Evolutionary conservation across 306 rosid species (phyloP), one percentile per base, ranked within the genome.

Genomic region (Castanopsis chinensis): DNA sequence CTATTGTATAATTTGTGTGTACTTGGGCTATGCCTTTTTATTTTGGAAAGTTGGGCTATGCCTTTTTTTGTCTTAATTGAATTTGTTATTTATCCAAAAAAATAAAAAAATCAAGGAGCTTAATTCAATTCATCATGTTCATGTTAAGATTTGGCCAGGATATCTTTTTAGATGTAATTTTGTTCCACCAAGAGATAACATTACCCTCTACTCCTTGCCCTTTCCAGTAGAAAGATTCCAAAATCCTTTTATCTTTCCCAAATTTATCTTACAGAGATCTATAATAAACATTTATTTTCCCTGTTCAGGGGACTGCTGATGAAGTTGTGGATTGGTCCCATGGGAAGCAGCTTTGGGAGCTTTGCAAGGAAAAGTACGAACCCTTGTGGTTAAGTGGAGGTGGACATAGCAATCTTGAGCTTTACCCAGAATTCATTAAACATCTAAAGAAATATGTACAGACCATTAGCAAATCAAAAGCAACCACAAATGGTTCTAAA

Each of bases 391-490:
- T 94, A 83, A 92, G 89, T 84, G 97, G 97, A 78, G 98, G 97
- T 69, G 97, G 98, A 21, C 98, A 92, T 75, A 79, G 89, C 86
- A 94, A 94, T 84, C 97, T 94, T 58, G 99, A 94, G 92, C 92
- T 92, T 53, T 94, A 90, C 90, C 92, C 93, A 33, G 97, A 92
- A 75, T 94, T 92, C 87, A 91, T 94, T 75, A 94, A 85, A 88
- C 97, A 94, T 53, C 93, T 92, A 75, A 92, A 94, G 97, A 94
- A 92, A 88, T 94, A 88, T 87, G 97, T 94, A 88, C 97, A 89
- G 81, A 81, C 93, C 67, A 77, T 92, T 61, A 89, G 92, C 41
- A 92, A 90, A 86, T 85, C 94, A 79, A 94, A 91, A 89, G 75
- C 94, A 76, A 72, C 90, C 17, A 53, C 92, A 73, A 91, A 87